A percentile compares a stretch with the other conserved stretches of the same genome.
These are phyloP conservation scores for Colletotrichum liriopes DNA, from an alignment of 2,329 filamentous ascomycete species.

Conservation along the genomic window DNA sequence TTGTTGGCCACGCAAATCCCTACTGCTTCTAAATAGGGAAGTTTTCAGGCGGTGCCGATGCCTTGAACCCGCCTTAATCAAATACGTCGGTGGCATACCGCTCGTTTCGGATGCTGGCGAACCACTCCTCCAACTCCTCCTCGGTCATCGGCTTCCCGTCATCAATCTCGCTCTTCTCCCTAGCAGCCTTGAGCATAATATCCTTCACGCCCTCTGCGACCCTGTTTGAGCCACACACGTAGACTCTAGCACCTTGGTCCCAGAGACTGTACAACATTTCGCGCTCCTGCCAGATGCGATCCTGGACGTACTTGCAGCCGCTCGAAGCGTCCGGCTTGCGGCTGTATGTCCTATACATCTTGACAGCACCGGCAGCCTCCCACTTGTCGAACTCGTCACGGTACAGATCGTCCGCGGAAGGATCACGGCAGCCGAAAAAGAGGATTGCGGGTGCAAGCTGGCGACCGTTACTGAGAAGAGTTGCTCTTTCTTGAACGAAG, in stretches of 20 bases:
- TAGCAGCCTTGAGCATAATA: constrained; percentile 44
- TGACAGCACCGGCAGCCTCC: constrained; percentile 65
- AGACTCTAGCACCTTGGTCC: constrained; percentile 64
- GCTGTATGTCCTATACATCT: constrained; percentile 71
- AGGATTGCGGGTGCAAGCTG: constrained; percentile 57
- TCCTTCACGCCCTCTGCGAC: constrained; percentile 60
- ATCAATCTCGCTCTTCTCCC: constrained; percentile 48
- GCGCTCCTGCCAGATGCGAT: constrained; percentile 56
- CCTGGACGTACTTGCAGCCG: constrained; percentile 66
- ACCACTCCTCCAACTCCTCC: constrained; percentile 62
- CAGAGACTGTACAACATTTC: constrained; percentile 53
- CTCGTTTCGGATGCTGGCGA: constrained; percentile 66
- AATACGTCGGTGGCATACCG: constrained; percentile 75
- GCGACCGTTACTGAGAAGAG: constrained; percentile 62
- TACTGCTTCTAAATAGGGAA: not conserved
- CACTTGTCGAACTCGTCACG: constrained; percentile 60
- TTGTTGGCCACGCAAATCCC: not conserved
- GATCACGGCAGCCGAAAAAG: constrained; percentile 65
- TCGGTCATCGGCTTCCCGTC: constrained; percentile 46
- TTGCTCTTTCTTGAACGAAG: constrained; percentile 97
- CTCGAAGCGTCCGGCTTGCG: constrained; percentile 59
- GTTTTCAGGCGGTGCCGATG: not conserved
- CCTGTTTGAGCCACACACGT: constrained; percentile 71
- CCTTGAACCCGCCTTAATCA: constrained; percentile 54
- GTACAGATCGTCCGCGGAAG: constrained; percentile 62